These are phyloP conservation scores for Lasiodiplodia gonubiensis DNA, from an alignment of 2,329 filamentous ascomycete genomes.

Conservation along the genomic window DNA sequence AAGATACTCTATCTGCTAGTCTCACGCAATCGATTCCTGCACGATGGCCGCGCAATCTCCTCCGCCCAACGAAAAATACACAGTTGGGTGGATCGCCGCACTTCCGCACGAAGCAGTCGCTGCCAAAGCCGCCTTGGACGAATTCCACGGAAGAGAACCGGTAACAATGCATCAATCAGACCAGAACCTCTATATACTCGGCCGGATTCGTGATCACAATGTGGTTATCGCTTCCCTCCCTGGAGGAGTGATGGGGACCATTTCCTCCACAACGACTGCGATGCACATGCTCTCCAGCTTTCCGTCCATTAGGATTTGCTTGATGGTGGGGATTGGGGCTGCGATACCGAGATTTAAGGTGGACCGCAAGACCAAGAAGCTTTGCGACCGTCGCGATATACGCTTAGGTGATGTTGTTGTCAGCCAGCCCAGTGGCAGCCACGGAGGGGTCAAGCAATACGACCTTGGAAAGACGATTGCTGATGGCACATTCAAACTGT, in stretches of 20 bases:
- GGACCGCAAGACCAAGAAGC: neutral
- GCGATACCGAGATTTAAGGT: neutral
- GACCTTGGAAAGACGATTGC: neutral
- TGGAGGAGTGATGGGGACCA: conserved; percentile 32
- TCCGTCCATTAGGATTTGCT: neutral
- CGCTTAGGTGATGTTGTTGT: neutral
- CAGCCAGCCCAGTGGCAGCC: neutral
- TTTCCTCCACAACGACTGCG: conserved; percentile 30
- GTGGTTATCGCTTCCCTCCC: conserved; percentile 36
- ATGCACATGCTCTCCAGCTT: neutral
- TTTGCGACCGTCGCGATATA: neutral
- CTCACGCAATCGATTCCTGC: too few species aligned
- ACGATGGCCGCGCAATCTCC: too few species aligned
- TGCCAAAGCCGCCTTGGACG: neutral
- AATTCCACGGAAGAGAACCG: neutral
- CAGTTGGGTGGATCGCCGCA: neutral
- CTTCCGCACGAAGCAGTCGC: neutral
- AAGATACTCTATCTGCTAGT: too few species aligned
- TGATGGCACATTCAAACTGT: neutral
- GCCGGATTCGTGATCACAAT: conserved; percentile 35
- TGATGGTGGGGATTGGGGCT: neutral
- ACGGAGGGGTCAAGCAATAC: neutral
- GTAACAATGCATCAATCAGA: neutral
- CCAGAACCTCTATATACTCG: conserved; percentile 30
- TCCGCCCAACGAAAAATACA: neutral